Evolutionary conservation across 306 rosid species (phyloP).

Genomic region (Psophocarpus tetragonolobus): DNA sequence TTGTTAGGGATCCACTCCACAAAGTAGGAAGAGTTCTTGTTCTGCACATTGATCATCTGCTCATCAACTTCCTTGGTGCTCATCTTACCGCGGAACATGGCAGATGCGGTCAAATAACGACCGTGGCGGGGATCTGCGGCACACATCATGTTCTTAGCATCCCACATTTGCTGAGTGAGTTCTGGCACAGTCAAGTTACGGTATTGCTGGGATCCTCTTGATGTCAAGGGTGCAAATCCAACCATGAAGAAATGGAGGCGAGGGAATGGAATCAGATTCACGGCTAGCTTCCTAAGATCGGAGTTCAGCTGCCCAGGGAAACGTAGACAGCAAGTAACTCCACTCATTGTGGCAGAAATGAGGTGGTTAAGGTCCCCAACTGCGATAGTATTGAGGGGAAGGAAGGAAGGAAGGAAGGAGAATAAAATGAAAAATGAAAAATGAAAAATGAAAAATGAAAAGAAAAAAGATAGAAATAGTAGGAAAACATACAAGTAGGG

Average conservation of each 20-base stretch:
- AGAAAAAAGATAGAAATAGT: too few relatives aligned
- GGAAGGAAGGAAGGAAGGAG: too few relatives aligned
- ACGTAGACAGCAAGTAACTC: constrained; percentile 84
- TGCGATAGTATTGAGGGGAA: too few relatives aligned
- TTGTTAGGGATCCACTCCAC: constrained; percentile 89
- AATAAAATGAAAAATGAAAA: neutral
- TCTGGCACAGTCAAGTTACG: constrained; percentile 61
- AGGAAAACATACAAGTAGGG: constrained; percentile 86
- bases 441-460: neutral
- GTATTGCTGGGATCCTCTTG: constrained; percentile 92
- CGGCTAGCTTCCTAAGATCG: constrained; percentile 70
- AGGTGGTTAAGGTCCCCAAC: constrained; percentile 92
- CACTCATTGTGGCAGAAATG: constrained; percentile 88
- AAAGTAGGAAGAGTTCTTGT: constrained; percentile 88
- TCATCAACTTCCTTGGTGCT: constrained; percentile 92
- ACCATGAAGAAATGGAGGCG: constrained; percentile 92
- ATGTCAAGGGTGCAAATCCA: constrained; percentile 85
- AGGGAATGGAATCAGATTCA: constrained; percentile 86
- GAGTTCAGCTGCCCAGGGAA: constrained; percentile 90
- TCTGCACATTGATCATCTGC: constrained; percentile 82
- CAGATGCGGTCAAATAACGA: constrained; percentile 81
- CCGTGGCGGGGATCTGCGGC: constrained; percentile 95
- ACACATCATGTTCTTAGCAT: constrained; percentile 72
- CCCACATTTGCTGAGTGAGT: constrained; percentile 62
- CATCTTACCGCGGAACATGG: constrained; percentile 93